Percentiles rank a stretch among this genome's conserved stretches.
These are phyloP conservation scores for Leccinum disarticulatum DNA, from an alignment of 768 basidiomycete species.

Conservation along the genomic window DNA sequence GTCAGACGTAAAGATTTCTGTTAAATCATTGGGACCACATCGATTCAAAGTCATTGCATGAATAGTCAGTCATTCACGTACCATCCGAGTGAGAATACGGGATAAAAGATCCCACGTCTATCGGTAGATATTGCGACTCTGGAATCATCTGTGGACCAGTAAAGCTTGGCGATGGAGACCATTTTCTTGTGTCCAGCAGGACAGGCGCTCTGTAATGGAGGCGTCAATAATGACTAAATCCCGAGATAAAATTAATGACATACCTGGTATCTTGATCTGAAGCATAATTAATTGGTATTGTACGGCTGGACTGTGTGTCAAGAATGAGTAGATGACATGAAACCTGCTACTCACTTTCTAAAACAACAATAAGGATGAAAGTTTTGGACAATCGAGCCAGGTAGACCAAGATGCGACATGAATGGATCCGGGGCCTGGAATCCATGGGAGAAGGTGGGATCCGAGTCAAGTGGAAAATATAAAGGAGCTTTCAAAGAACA, in stretches of 20 bases:
- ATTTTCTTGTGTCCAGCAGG: background rate
- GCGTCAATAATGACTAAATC: background rate
- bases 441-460: background rate
- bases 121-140: background rate
- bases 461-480: background rate
- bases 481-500: background rate
- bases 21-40: background rate
- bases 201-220: background rate
- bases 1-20: background rate
- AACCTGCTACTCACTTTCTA: background rate
- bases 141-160: background rate
- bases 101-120: background rate
- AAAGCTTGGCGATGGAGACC: background rate
- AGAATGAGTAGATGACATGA: background rate
- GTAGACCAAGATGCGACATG: background rate
- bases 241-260: no score
- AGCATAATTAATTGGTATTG: background rate
- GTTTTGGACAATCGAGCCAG: background rate
- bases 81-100: background rate
- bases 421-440: background rate
- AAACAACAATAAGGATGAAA: background rate
- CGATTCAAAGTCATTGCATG: background rate
- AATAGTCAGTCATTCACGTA: background rate
- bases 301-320: background rate
- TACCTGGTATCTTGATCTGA: background rate